Base-by-base conservation (phyloP, 805 yeast genomes). In the Cyberlindnera japonica region DNA sequence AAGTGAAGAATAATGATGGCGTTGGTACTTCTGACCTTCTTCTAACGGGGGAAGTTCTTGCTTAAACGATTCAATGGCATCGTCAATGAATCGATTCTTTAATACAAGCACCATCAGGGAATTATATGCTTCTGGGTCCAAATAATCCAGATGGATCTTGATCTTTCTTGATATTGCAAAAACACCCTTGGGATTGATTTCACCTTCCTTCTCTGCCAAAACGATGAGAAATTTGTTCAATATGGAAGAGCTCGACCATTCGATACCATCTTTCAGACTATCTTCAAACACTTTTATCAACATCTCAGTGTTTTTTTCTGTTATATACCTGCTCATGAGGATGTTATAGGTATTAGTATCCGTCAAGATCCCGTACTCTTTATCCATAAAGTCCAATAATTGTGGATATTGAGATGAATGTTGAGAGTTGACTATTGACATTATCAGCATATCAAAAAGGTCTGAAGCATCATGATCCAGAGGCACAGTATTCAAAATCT, bases 81-180 rank as follows among this genome's bases (percentile, higher is more conserved):
- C 77, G 8, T 62, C 65, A 14, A 65, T 49, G 35, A 57, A 62
- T 10, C 65, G 62, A 6, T 57, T 54, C 9, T 55, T 45, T 29
- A 76, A 38, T 29, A 71, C 59, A 45, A 61, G 53, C 14, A 47
- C 50, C 37, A 68, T 54, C 53, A 75, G 53, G 1, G 69, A 64
- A 12, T 58, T 55, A 34, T 72, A 61, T 0, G 76, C 61, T 1
- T 51, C 55, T 12, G 68, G 59, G 33, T 68, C 65, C 7, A 75
- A 49, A 7, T 50, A 53, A 13, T 58, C 57, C 6, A 68, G 66
- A 44, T 64, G 70, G n/a, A 57, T 54, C 39, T 70, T 63, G 25
- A 76, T 62, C 29, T 65, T 67, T 41, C 67, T 63, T 42, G 74
- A 73, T 25, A 65, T 57, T 17, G 62, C 57, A 42, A 64, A 54